phyloP scores from a whole-genome alignment of 768 basidiomycete species.

The Amanita phalloides region DNA sequence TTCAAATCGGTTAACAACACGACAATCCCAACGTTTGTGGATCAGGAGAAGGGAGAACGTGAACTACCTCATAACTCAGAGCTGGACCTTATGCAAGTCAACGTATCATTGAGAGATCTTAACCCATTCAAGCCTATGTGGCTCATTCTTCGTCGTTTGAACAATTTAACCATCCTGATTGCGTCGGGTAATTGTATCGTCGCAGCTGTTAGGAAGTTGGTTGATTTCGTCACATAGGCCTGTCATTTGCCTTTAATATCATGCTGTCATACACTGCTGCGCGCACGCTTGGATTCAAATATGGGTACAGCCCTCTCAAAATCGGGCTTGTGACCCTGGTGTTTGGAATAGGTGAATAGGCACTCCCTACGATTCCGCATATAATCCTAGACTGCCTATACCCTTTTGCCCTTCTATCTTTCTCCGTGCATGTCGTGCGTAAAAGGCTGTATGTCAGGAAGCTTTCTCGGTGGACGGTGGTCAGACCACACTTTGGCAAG shows the following conservation, averaged over 20 bases:
- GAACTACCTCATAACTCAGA: neutral
- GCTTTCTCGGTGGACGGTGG: slow-evolving; percentile 33
- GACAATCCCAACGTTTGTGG: slow-evolving; percentile 11
- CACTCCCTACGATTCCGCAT: neutral
- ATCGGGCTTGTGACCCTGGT: slow-evolving; percentile 71
- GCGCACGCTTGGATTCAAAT: slow-evolving; percentile 52
- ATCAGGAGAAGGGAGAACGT: slow-evolving; percentile 6
- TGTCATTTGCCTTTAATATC: slow-evolving; percentile 65
- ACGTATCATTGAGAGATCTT: slow-evolving; percentile 56
- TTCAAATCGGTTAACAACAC: slow-evolving; percentile 26
- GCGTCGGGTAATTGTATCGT: slow-evolving; percentile 39
- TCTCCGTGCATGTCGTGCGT: neutral
- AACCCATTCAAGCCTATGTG: slow-evolving; percentile 61
- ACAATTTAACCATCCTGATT: slow-evolving; percentile 58
- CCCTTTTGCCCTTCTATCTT: neutral
- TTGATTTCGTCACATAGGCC: slow-evolving; percentile 25
- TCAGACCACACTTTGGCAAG: slow-evolving; percentile 29
- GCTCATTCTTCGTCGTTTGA: slow-evolving; percentile 43
- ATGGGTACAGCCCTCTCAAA: slow-evolving; percentile 56
- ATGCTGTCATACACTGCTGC: slow-evolving; percentile 65
- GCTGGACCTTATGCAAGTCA: slow-evolving; percentile 20
- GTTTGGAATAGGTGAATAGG: slow-evolving; percentile 50
- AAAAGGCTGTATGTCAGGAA: slow-evolving; percentile 28
- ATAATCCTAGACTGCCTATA: neutral
- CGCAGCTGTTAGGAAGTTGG: neutral